Evolutionary conservation across 306 rosid species (phyloP).

Genomic region (Malus domestica): DNA sequence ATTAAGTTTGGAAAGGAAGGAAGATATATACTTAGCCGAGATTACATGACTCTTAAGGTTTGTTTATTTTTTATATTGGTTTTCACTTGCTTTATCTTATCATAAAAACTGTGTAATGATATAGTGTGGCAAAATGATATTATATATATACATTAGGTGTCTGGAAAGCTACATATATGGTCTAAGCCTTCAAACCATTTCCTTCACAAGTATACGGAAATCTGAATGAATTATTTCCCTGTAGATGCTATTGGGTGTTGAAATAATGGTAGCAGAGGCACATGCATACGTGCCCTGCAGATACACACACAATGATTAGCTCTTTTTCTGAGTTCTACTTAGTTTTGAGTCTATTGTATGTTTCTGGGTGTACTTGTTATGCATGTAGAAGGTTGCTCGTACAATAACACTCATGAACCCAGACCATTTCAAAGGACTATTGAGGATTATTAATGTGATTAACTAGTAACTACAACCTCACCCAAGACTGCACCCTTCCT

Average conservation of each 20-base stretch:
- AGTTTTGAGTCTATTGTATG: background rate
- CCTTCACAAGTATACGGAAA: background rate
- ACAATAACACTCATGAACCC: background rate
- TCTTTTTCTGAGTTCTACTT: background rate
- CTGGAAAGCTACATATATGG: background rate
- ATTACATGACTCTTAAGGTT: conserved; percentile 99
- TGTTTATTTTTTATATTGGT: conserved; percentile 9
- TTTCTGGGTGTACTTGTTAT: background rate
- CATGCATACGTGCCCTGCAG: background rate
- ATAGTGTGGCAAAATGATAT: background rate
- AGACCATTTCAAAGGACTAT: background rate
- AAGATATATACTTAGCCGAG: conserved; percentile 93
- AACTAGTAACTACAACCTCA: too few relatives aligned
- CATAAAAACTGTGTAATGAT: background rate
- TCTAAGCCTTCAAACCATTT: too few relatives aligned
- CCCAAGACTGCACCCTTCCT: background rate
- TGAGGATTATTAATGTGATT: background rate
- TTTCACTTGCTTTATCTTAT: background rate
- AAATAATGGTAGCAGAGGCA: background rate
- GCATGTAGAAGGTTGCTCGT: background rate
- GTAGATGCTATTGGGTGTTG: background rate
- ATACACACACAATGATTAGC: background rate
- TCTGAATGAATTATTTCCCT: background rate
- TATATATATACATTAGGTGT: background rate
- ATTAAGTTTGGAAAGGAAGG: conserved; percentile 90